Evolutionary conservation across 2,329 filamentous ascomycete genomes (phyloP).

Genomic region (Fusarium sp.): DNA sequence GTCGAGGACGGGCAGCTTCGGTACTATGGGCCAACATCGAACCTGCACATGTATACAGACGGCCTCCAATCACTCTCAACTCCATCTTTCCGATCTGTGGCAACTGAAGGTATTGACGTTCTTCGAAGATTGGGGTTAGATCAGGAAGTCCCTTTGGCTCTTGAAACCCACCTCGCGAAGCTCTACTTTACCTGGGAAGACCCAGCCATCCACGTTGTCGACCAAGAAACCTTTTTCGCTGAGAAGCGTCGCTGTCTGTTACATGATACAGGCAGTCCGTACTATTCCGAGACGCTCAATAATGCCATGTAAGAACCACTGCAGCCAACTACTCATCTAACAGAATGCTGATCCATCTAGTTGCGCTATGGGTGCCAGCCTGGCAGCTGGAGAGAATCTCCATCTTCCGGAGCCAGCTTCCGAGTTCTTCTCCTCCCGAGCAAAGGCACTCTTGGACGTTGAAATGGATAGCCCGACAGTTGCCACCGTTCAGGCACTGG

Average conservation of each 20-base stretch:
- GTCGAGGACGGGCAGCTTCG: slow-evolving; percentile 31
- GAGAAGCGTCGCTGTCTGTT: slow-evolving; percentile 9
- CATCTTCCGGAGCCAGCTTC: slow-evolving; percentile 6
- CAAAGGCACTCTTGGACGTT: slow-evolving; percentile 39
- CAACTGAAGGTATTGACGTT: background rate
- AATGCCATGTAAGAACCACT: slow-evolving; percentile 37
- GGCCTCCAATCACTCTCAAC: slow-evolving; percentile 2
- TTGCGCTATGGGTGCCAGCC: slow-evolving; percentile 26
- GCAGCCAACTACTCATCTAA: too few species aligned
- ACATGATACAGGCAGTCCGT: slow-evolving; percentile 20
- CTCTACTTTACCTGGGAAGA: slow-evolving; percentile 45
- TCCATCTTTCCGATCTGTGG: background rate
- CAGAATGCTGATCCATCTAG: slow-evolving; percentile 4
- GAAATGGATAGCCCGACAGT: slow-evolving; percentile 40
- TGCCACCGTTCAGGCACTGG: slow-evolving; percentile 38
- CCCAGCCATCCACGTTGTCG: slow-evolving; percentile 39
- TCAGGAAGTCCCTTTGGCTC: slow-evolving; percentile 13
- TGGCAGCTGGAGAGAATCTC: background rate
- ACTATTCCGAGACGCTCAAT: slow-evolving; percentile 41
- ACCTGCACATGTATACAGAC: slow-evolving; percentile 16
- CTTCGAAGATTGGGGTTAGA: slow-evolving; percentile 19
- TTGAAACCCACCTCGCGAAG: slow-evolving; percentile 33
- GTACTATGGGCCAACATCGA: slow-evolving; percentile 38
- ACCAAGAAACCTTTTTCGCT: slow-evolving; percentile 33
- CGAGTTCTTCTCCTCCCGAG: slow-evolving; percentile 37